A percentile compares a stretch with the other conserved stretches of the same genome.
Conservation (phyloP, 345 rosid genomes). For the Streptanthus diversifolius region DNA sequence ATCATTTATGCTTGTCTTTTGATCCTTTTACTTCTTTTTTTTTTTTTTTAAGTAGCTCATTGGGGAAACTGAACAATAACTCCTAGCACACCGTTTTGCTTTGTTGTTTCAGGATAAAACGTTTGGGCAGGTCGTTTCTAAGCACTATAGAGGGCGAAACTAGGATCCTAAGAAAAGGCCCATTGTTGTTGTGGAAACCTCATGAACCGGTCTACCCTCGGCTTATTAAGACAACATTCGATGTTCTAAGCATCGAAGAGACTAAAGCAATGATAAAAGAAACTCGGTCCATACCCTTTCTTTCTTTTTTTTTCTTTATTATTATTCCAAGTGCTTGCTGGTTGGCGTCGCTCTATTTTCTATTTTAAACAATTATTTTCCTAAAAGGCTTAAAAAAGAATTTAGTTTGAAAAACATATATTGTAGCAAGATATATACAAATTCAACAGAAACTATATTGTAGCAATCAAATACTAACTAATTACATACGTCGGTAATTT, state of each 20-base stretch:
- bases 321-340: neutral
- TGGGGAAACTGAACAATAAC: neutral
- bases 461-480: no score
- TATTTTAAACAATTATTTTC: neutral
- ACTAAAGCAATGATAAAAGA: conserved; percentile 83
- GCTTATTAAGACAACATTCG: conserved; percentile 79
- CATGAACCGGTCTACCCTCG: conserved; percentile 87
- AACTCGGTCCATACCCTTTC: conserved; percentile 48
- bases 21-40: neutral
- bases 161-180: conserved; percentile 76
- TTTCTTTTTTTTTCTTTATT: neutral
- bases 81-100: neutral
- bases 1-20: neutral
- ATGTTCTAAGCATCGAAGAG: conserved; percentile 73
- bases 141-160: conserved; percentile 84
- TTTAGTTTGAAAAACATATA: no score
- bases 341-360: neutral
- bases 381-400: no score
- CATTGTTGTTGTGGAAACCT: conserved; percentile 89
- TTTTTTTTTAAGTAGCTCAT: neutral
- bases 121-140: conserved; percentile 67
- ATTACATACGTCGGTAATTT: no score
- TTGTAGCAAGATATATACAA: no score
- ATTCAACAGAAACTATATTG: no score
- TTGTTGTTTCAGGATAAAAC: conserved; percentile 33